These are phyloP conservation scores for Trypanosoma rangeli DNA, from an alignment of 208 protist species.

Conservation along the genomic window DNA sequence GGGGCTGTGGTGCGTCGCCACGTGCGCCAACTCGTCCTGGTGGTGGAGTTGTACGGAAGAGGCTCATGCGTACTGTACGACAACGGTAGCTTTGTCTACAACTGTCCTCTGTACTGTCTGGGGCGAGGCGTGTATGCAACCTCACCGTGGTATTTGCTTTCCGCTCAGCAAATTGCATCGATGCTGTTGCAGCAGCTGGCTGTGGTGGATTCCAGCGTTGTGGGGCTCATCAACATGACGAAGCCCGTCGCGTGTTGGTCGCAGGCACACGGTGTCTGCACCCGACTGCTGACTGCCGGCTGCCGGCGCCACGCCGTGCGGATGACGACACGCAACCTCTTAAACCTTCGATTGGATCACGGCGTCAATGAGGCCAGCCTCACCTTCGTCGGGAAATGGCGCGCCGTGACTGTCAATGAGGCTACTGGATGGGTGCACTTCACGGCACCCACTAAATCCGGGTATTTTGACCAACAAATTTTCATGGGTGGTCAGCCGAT, in stretches of 20 bases:
- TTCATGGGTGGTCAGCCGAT: conserved; percentile 64
- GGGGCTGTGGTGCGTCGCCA: conserved; percentile 59
- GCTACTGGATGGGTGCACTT: conserved; percentile 34
- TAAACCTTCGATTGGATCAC: conserved; percentile 28
- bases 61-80: conserved; percentile 54
- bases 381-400: conserved; percentile 37
- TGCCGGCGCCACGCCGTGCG: background rate
- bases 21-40: conserved; percentile 55
- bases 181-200: conserved; percentile 66
- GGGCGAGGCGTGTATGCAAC: conserved; percentile 35
- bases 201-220: conserved; percentile 36
- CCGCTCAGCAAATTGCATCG: conserved; percentile 67
- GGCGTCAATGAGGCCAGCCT: conserved; percentile 34
- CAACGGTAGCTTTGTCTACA: conserved; percentile 54
- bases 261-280: conserved; percentile 26
- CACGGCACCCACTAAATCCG: conserved; percentile 40
- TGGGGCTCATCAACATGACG: conserved; percentile 37
- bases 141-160: conserved; percentile 65
- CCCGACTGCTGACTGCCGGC: conserved; percentile 27
- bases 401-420: background rate
- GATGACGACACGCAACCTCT: conserved; percentile 25
- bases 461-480: conserved; percentile 52
- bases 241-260: conserved; percentile 65
- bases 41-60: conserved; percentile 39
- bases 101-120: conserved; percentile 68